Conservation (phyloP, 2,329 filamentous ascomycete genomes). For the Penicillium sp. region DNA sequence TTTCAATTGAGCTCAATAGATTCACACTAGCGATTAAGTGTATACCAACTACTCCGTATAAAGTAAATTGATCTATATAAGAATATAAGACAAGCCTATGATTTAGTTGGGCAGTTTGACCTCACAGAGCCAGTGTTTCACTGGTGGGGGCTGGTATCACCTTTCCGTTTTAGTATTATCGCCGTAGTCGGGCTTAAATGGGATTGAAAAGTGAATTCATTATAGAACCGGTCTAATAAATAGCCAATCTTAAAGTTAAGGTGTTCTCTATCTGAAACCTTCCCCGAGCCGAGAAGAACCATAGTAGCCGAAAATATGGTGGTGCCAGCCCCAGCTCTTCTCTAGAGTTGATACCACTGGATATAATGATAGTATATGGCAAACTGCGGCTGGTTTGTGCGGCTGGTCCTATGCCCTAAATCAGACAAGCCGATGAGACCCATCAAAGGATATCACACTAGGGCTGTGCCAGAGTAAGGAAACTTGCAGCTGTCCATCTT, state of each 20-base stretch:
- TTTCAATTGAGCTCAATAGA: constrained; percentile 1
- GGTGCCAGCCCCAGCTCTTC: background rate
- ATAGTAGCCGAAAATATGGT: background rate
- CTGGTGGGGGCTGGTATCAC: constrained; percentile 4
- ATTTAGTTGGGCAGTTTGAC: background rate
- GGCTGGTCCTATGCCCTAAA: background rate
- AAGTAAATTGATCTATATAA: background rate
- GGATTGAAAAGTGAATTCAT: background rate
- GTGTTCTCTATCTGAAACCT: background rate
- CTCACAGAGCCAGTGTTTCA: constrained; percentile 12
- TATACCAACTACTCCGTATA: background rate
- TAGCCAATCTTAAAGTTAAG: background rate
- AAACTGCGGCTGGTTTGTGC: background rate
- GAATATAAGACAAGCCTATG: background rate
- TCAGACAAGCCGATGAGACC: background rate
- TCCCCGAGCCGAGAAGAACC: background rate
- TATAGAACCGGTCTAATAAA: background rate
- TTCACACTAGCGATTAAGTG: background rate
- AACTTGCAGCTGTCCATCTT: background rate
- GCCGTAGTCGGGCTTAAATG: background rate
- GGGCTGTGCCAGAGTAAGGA: background rate
- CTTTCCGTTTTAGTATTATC: background rate
- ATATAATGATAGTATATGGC: background rate
- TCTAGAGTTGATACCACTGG: background rate
- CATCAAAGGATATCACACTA: background rate